Base-by-base conservation (phyloP, 2,329 filamentous ascomycete species). In the Fusarium pseudonygamai region DNA sequence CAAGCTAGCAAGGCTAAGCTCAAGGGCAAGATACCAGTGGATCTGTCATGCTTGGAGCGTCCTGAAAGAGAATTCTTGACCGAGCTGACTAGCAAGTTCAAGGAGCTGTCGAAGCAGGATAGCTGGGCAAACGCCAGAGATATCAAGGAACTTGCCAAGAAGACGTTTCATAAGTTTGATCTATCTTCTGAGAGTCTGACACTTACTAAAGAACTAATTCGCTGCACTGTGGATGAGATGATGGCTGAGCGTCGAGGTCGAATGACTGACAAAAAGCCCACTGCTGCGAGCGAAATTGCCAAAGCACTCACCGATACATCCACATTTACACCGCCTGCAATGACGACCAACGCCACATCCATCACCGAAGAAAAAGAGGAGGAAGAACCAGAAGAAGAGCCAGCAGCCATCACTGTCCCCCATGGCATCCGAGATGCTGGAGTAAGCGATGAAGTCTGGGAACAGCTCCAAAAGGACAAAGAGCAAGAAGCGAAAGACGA, bases 91-190 rank as follows among this genome's bases (percentile, higher is more conserved):
- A 6, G 12, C 60, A 40, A 74, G 0, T 87, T 92, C 40, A 56
- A 76, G 0, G 43, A 58, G 0, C 78, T 93, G 1, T 77, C 84
- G 0, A 46, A 61, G 0, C 81, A 87, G 7, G 77, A 84, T 1
- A 84, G 84, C 12, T 93, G 91, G 89, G 91, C 87, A 0, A 93
- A 89, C 69, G 91, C 87, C 0, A 85, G 91, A 8, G 91, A 93
- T 52, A 85, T 93, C 4, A 81, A 88, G 18, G 87, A 85, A 0
- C 47, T 93, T 0, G 84, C 82, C 0, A 89, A 87, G 64, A 74
- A 58, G 2, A 85, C 92, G 4, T 89, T 90, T 70, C 78, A 80
- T 22, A 75, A 67, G 24, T 69, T 80, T 5, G 73, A 78, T 22
- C 36, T 79, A 11, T 49, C 52, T 14, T 40, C 37, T 1, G 10